Percentiles rank a stretch among this genome's conserved stretches.
These are phyloP conservation scores for Escallonia herrerae DNA, from an alignment of 129 eudicot genomes.

Conservation along the genomic window DNA sequence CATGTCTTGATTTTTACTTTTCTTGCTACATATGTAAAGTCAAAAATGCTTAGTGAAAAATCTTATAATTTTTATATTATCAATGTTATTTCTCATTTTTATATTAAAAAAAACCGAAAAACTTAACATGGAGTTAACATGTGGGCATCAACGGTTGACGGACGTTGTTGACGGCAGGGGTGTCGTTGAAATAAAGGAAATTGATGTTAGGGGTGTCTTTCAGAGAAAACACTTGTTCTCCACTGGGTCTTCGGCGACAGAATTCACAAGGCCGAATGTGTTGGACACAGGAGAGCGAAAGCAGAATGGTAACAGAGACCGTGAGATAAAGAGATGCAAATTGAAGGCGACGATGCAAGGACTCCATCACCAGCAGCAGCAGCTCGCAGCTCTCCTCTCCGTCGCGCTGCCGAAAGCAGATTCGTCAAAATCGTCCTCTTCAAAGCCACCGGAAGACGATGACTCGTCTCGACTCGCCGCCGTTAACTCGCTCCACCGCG, in stretches of 20 bases:
- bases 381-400: conserved; percentile 75
- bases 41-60: too few species aligned
- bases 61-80: too few species aligned
- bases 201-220: neutral
- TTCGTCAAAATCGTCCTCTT: conserved; percentile 13
- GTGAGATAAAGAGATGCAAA: conserved; percentile 36
- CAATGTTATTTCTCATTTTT: too few species aligned
- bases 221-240: neutral
- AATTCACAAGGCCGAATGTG: too few species aligned
- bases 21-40: too few species aligned
- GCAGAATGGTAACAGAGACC: neutral
- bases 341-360: conserved; percentile 67
- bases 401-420: conserved; percentile 67
- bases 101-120: too few species aligned
- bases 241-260: neutral
- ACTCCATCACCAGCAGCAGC: conserved; percentile 92
- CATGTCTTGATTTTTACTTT: too few species aligned
- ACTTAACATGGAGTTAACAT: too few species aligned
- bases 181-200: neutral
- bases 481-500: conserved; percentile 69
- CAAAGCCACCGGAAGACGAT: conserved; percentile 32
- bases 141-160: neutral
- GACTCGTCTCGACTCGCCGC: conserved; percentile 64
- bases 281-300: too few species aligned
- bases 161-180: conserved; percentile 1